Conservation (phyloP, 2,329 filamentous ascomycete species). For the Emericellopsis cladophorae region DNA sequence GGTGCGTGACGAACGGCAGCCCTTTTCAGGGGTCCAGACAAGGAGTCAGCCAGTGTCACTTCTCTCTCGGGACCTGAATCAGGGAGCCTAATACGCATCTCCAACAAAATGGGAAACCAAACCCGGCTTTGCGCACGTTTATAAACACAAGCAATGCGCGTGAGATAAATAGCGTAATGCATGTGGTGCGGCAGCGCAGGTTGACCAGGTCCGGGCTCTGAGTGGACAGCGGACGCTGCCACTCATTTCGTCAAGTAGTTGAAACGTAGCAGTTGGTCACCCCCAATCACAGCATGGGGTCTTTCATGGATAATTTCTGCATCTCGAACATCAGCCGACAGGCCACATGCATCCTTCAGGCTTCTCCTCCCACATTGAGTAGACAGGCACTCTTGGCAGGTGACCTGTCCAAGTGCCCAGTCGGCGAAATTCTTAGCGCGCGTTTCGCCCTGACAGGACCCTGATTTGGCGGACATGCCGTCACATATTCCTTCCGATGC, state of each 20-base stretch:
- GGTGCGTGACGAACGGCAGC: no score
- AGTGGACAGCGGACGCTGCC: background rate
- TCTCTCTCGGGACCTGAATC: no score
- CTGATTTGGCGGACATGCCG: no score
- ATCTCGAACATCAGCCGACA: background rate
- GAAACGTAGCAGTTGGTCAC: background rate
- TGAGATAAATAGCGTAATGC: no score
- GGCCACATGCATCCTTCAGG: background rate
- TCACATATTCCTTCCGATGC: no score
- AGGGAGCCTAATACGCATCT: no score
- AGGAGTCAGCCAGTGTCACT: no score
- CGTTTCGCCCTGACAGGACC: background rate
- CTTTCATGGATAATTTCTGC: background rate
- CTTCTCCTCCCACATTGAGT: background rate
- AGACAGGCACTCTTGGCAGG: background rate
- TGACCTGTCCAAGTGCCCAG: background rate
- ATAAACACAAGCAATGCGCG: no score
- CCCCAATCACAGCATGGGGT: background rate
- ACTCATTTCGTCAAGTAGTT: background rate
- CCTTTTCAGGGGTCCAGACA: no score
- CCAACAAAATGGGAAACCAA: no score
- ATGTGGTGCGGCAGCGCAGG: background rate
- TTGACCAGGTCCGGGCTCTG: background rate
- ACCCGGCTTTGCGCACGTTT: no score
- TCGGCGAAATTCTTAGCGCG: background rate